Base-by-base conservation (phyloP, 257 asterid genomes). In the Solanum corneliomulleri region DNA sequence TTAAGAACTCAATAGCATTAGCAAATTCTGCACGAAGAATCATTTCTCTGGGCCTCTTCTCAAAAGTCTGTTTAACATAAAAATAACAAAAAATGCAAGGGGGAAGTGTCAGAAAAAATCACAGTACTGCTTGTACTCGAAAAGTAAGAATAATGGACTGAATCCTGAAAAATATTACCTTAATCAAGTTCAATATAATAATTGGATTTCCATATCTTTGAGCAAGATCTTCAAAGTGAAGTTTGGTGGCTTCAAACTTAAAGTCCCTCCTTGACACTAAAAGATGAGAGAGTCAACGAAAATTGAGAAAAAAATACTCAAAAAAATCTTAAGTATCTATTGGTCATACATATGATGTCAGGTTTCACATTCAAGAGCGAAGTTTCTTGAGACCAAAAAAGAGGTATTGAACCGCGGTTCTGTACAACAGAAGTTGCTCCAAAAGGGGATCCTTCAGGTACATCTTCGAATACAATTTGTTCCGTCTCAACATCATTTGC, bases 401-500 rank as follows among this genome's bases (percentile, higher is more conserved):
- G 98, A 60, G 99, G 99, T 90, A 97, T 95, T 18, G 99, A 97
- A 41, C 99, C 99, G 88, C 99, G 93, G 88, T 91, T 92, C 90
- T 97, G 99, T 88, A 97, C 98, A 80, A 95, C 91, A 58, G 99
- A 95, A 35, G 96, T 94, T 88, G 95, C 90, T 81, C 92, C 95
- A 49, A 90, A 45, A 7, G 93, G 90, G 72, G 82, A 89, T 84
- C 96, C 94, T 88, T 91, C 95, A 4, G 87, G 88, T 86, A 90
- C 92, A 89, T 93, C 92, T 92, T 95, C 97, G 39, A 89, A 89
- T 90, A 97, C 95, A 89, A 97, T 97, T 88, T 97, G 99, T 88
- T 97, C 99, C 4, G 99, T 95, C 93, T 97, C 99, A 71, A 97
- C 99, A 47, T 97, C 99, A 90, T 95, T 95, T 64, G 99, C 99